Evolutionary conservation across 2,329 filamentous ascomycete genomes (phyloP), one percentile per base, ranked within the genome.

Genomic region (Exophiala sp.): DNA sequence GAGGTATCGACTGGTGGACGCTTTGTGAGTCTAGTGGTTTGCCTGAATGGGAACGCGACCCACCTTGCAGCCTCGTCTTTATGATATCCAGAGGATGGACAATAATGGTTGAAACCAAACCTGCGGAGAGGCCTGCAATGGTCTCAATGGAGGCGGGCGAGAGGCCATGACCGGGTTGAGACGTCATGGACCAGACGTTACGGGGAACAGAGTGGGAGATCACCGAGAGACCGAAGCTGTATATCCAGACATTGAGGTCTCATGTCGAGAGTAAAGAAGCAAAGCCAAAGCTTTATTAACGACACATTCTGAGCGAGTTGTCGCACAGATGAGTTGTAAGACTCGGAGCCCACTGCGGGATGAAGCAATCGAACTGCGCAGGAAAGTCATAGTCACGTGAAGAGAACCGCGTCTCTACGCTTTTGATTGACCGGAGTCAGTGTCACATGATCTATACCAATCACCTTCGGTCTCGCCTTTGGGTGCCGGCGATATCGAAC

Each of bases 61-160:
- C 72, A 89, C 87, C 83, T 73, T 98, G 93, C 65, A 98, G 82
- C 57, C 93, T 85, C 54, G 91, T 97, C 76, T 98, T 98, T 66
- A 97, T 83, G 57, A 98, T 83, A 71, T 98, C 93, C 53, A 98
- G 81, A 24, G 93, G 93, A 61, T 97, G 91, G 45, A 93, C 85
- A 49, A 82, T 83, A 42, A 97, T 76, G 19, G 93, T 97, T 46
- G 90, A 86, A 60, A 89, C 78, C 49, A 88, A 78, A 55, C 93
- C 93, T 52, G 93, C 93, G 58, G 85, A 86, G 68, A 98, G 85
- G 61, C 93, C 93, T 55, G 93, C 88, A 66, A 90, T 76, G 64
- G 85, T 85, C 78, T 97, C 93, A 69, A 96, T 80, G 65, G 86
- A 69, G 62, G 86, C 88, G 70, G 86, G 81, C 64, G 85, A 84